Evolutionary conservation across 768 basidiomycete genomes (phyloP).

Genomic region (Mycena floridula): DNA sequence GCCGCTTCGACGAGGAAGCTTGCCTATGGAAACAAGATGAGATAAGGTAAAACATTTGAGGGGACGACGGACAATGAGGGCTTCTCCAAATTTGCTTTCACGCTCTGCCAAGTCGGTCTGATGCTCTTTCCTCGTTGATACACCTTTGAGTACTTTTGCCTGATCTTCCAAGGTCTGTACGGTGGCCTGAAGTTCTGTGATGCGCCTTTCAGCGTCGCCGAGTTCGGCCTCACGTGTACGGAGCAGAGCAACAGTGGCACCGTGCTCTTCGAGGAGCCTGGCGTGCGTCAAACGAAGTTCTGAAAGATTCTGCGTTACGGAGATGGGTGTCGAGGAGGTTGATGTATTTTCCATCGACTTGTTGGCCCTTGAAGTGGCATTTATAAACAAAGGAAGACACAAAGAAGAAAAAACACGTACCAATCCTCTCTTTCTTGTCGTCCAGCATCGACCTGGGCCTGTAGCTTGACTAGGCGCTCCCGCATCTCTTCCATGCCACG

Average conservation of each 20-base stretch:
- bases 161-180: constrained; percentile 29
- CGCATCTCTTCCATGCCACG: constrained; percentile 45
- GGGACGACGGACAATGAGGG: constrained; percentile 50
- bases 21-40: neutral
- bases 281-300: constrained; percentile 58
- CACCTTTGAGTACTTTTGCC: constrained; percentile 32
- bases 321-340: constrained; percentile 42
- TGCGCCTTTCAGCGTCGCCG: constrained; percentile 27
- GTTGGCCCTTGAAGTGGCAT: constrained; percentile 12
- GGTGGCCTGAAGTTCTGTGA: constrained; percentile 28
- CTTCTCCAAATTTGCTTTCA: constrained; percentile 62
- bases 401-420: constrained; percentile 23
- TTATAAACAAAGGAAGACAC: constrained; percentile 2
- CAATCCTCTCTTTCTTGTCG: constrained; percentile 52
- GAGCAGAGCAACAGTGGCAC: constrained; percentile 47
- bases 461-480: constrained; percentile 47
- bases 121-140: constrained; percentile 23
- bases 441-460: constrained; percentile 61
- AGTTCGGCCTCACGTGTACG: constrained; percentile 50
- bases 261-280: constrained; percentile 60
- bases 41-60: neutral
- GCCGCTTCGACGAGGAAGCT: neutral
- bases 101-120: constrained; percentile 35
- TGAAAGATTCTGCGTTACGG: constrained; percentile 53
- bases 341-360: constrained; percentile 25